Conservation (phyloP, 2,329 filamentous ascomycete genomes). For the Aureobasidium sp. region DNA sequence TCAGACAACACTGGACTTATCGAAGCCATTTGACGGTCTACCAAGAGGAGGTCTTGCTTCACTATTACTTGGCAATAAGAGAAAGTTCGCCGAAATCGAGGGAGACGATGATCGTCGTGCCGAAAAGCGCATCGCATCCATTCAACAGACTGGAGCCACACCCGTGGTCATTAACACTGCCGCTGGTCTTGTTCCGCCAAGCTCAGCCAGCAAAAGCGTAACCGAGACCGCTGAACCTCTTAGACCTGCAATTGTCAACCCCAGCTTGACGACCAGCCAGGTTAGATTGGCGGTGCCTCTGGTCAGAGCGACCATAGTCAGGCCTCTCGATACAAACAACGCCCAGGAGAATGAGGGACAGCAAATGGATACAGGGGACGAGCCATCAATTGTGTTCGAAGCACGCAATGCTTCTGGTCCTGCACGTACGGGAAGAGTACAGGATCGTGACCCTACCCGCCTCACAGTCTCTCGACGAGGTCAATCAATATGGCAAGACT, state of each 20-base stretch:
- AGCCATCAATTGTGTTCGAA: constrained; percentile 66
- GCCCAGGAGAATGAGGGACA: constrained; percentile 36
- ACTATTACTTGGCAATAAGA: constrained; percentile 86
- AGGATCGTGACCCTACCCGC: constrained; percentile 73
- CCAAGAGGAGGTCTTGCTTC: constrained; percentile 82
- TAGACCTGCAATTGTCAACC: constrained; percentile 78
- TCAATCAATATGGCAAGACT: constrained; percentile 86
- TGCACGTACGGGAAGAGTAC: constrained; percentile 50
- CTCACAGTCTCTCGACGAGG: constrained; percentile 77
- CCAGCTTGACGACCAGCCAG: constrained; percentile 73
- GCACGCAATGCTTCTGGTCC: constrained; percentile 69
- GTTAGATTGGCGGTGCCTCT: constrained; percentile 82
- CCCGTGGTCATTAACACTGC: constrained; percentile 69
- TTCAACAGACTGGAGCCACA: constrained; percentile 57
- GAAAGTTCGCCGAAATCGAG: constrained; percentile 68
- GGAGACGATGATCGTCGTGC: constrained; percentile 63
- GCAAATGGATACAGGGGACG: constrained; percentile 46
- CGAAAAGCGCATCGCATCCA: constrained; percentile 52
- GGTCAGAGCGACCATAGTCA: constrained; percentile 72
- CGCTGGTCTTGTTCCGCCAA: constrained; percentile 71
- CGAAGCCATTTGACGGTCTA: constrained; percentile 87
- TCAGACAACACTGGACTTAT: constrained; percentile 78
- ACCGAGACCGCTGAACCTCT: constrained; percentile 70
- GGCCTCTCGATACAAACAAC: constrained; percentile 62
- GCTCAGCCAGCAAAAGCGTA: constrained; percentile 56